phyloP scores from a whole-genome alignment of 2,329 filamentous ascomycete genomes.

The Fusarium sterilihyphosum region DNA sequence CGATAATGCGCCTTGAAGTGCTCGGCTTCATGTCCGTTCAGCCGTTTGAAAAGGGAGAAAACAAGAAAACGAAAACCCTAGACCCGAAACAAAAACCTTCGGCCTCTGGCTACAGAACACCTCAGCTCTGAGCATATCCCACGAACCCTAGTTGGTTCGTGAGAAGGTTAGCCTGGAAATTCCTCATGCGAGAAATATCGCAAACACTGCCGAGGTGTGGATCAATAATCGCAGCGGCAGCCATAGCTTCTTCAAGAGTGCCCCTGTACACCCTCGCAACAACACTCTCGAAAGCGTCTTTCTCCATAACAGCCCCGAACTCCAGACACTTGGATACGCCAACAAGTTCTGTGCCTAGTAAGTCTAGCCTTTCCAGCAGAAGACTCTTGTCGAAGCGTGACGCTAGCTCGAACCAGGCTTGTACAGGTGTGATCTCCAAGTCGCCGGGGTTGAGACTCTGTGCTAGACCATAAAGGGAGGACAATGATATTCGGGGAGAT shows the following conservation, averaged over 20 bases:
- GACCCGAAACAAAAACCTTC: neutral
- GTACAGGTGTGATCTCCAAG: constrained; percentile 60
- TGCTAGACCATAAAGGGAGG: constrained; percentile 57
- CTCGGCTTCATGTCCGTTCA: neutral
- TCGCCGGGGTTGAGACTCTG: constrained; percentile 54
- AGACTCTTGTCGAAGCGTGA: constrained; percentile 51
- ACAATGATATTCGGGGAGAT: constrained; percentile 53
- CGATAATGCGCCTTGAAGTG: neutral
- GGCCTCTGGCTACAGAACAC: neutral
- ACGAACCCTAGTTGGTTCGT: constrained; percentile 1
- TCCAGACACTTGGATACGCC: constrained; percentile 57
- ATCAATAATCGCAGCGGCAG: constrained; percentile 9
- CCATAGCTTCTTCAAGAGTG: constrained; percentile 31
- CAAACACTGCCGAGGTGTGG: neutral
- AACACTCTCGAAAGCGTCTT: constrained; percentile 59
- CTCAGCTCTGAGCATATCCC: constrained; percentile 24
- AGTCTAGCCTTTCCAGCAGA: constrained; percentile 52
- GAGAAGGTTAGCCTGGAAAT: neutral
- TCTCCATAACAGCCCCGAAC: constrained; percentile 60
- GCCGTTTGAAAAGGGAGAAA: neutral
- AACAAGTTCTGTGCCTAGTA: constrained; percentile 54
- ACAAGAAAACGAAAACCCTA: neutral
- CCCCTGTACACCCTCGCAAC: constrained; percentile 52
- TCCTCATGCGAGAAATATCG: neutral
- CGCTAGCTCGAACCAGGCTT: constrained; percentile 65